A percentile compares a stretch with the other conserved stretches of the same genome.
These are phyloP conservation scores for Geranomyces michiganensis DNA, from an alignment of 192 early-diverging fungal species.

Conservation along the genomic window DNA sequence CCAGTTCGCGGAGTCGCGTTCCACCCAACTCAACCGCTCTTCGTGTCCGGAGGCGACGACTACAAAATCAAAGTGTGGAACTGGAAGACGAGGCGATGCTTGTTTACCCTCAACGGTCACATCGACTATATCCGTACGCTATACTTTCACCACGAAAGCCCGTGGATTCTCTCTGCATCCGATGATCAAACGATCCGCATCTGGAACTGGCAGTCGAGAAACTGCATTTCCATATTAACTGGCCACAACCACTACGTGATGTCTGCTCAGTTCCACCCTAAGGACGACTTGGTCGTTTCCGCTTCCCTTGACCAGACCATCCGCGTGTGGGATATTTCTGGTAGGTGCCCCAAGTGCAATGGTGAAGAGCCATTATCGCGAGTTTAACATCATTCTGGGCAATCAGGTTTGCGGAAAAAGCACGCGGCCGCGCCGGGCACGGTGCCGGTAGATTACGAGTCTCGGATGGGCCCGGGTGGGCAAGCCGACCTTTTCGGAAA, in stretches of 20 bases:
- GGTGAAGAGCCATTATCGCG: not conserved
- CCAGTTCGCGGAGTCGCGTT: conserved; percentile 97
- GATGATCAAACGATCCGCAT: conserved; percentile 99
- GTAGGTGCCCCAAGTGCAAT: conserved; percentile 36
- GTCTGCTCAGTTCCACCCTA: conserved; percentile 98
- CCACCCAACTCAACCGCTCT: conserved; percentile 93
- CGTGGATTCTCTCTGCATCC: conserved; percentile 95
- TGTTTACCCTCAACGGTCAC: conserved; percentile 97
- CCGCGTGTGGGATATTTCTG: conserved; percentile 99
- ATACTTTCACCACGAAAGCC: conserved; percentile 95
- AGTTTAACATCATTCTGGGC: not conserved
- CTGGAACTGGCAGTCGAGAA: conserved; percentile 99
- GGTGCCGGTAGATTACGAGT: conserved; percentile 38
- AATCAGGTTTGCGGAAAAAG: conserved; percentile 76
- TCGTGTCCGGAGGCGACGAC: conserved; percentile 98
- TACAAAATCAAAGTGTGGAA: conserved; percentile 99
- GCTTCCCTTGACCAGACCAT: conserved; percentile 96
- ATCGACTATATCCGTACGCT: conserved; percentile 97
- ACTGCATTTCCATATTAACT: conserved; percentile 95
- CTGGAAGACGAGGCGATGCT: conserved; percentile 93
- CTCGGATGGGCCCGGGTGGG: conserved; percentile 41
- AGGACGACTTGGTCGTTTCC: conserved; percentile 94
- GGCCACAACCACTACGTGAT: conserved; percentile 99
- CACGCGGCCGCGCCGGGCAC: conserved; percentile 66
- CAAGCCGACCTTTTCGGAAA: conserved; percentile 96